Evolutionary conservation across 306 rosid genomes (phyloP).

Genomic region (Dryas alaskensis): DNA sequence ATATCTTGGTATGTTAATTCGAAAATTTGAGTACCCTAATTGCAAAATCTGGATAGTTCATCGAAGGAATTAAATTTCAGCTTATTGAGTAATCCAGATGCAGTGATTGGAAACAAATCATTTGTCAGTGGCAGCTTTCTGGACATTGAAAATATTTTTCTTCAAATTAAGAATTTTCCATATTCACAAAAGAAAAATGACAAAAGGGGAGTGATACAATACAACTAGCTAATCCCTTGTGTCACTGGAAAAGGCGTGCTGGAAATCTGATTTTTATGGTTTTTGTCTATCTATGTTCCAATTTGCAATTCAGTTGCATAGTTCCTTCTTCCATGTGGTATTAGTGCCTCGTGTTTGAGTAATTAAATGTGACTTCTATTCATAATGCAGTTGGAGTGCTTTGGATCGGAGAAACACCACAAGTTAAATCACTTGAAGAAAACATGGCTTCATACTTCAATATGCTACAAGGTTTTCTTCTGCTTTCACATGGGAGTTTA

Average conservation of each 20-base stretch:
- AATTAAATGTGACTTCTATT: slow-evolving; percentile 9
- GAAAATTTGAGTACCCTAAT: not conserved
- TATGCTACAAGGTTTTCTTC: slow-evolving; percentile 72
- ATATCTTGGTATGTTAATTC: not conserved
- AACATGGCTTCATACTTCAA: slow-evolving; percentile 73
- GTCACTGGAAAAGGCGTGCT: not conserved
- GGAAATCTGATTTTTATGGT: not conserved
- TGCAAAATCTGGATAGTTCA: not conserved
- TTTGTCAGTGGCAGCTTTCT: not conserved
- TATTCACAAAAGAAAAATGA: not conserved
- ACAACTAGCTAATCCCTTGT: not conserved
- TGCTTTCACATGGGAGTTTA: slow-evolving; percentile 69
- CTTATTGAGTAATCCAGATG: not conserved
- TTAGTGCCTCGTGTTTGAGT: slow-evolving; percentile 7
- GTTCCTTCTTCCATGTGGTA: not conserved
- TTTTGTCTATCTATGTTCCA: not conserved
- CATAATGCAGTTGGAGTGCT: slow-evolving; percentile 78
- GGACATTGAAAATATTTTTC: not conserved
- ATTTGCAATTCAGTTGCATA: not conserved
- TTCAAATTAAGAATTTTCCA: not conserved
- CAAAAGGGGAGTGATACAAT: not conserved
- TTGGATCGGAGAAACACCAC: slow-evolving; percentile 69
- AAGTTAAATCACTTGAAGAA: slow-evolving; percentile 61
- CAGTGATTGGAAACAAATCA: not conserved
- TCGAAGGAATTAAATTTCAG: not conserved